A percentile compares a stretch with the other conserved stretches of the same genome.
Conservation (phyloP, 2,329 filamentous ascomycete species). For the Cadophora malorum region DNA sequence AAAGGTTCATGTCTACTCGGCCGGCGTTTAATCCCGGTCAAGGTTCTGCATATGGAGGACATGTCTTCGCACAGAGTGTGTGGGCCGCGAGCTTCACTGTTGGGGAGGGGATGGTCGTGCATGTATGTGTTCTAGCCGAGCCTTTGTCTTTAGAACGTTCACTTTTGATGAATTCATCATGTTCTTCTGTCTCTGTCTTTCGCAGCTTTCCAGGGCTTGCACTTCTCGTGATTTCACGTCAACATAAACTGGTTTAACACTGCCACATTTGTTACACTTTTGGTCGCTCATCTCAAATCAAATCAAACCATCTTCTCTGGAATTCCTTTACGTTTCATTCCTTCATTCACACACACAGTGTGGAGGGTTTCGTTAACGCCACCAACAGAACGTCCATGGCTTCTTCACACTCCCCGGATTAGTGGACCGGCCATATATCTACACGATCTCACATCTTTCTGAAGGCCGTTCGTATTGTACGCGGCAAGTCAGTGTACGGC, state of each 20-base stretch:
- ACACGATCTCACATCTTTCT: conserved; percentile 54
- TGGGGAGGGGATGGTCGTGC: conserved; percentile 47
- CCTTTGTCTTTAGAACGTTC: neutral
- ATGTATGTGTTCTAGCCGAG: conserved; percentile 47
- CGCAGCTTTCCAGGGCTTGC: neutral
- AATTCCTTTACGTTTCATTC: too few relatives aligned
- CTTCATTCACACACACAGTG: neutral
- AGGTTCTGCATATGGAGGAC: conserved; percentile 50
- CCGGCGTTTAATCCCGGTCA: conserved; percentile 30
- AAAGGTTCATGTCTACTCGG: conserved; percentile 24
- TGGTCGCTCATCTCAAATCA: neutral
- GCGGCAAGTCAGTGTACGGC: conserved; percentile 55
- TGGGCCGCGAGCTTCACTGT: conserved; percentile 48
- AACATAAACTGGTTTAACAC: neutral
- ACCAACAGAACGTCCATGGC: conserved; percentile 52
- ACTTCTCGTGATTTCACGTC: neutral
- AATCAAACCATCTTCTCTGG: too few relatives aligned
- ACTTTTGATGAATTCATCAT: neutral
- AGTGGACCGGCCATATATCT: conserved; percentile 59
- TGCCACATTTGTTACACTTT: neutral
- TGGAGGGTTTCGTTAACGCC: neutral
- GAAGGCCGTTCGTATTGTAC: conserved; percentile 57
- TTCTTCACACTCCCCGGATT: conserved; percentile 58
- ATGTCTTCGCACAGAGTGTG: conserved; percentile 53
- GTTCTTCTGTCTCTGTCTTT: neutral